Evolutionary conservation across 1,139 yeast species (phyloP).

Genomic region (Zygoascus sp.): DNA sequence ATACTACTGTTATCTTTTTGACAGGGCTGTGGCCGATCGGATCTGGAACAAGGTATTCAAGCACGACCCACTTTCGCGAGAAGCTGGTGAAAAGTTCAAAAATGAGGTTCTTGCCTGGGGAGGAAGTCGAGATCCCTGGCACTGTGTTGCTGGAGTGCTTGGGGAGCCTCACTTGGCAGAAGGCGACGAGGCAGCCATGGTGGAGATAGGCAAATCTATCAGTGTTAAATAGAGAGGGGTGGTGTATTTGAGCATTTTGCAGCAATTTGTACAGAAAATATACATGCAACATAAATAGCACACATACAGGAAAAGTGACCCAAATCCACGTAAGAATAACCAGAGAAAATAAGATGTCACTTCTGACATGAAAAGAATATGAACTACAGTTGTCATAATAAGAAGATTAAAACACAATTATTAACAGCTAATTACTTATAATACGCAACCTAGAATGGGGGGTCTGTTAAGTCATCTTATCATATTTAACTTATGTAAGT

Average conservation of each 20-base stretch:
- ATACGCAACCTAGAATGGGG: neutral
- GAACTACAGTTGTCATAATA: neutral
- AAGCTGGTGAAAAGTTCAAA: constrained; percentile 71
- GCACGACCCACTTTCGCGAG: constrained; percentile 57
- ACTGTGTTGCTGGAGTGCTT: constrained; percentile 73
- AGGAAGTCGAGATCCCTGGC: constrained; percentile 89
- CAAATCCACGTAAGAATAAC: too few relatives aligned
- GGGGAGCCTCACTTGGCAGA: constrained; percentile 53
- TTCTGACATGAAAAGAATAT: neutral
- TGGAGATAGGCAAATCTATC: constrained; percentile 45
- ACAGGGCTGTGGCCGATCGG: constrained; percentile 86
- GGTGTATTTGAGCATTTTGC: too few relatives aligned
- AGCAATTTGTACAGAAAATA: neutral
- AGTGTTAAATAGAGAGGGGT: neutral
- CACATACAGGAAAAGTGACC: neutral
- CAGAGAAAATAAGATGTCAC: neutral
- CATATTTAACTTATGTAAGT: constrained; percentile 6
- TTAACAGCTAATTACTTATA: constrained; percentile 1
- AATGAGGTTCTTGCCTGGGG: constrained; percentile 83
- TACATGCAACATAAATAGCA: neutral
- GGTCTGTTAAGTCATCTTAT: constrained; percentile 5
- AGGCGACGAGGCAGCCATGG: constrained; percentile 77
- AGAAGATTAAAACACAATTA: neutral
- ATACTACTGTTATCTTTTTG: constrained; percentile 86
- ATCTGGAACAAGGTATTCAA: constrained; percentile 73